phyloP scores from a whole-genome alignment of 2,329 filamentous ascomycete species.

The Aspergillus piperis region DNA sequence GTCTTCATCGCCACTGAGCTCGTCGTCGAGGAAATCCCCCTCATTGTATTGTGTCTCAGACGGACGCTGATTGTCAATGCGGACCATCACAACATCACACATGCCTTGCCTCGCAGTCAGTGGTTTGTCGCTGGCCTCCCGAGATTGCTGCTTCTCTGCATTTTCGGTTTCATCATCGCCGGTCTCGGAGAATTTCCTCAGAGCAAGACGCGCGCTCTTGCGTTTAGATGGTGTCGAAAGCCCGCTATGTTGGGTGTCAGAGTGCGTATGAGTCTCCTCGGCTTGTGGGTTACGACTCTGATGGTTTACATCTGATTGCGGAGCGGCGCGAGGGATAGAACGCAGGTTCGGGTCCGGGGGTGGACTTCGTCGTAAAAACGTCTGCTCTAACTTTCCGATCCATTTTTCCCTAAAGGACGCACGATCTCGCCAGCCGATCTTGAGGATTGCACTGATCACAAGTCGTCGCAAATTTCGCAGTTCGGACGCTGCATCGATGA shows the following conservation, averaged over 20 bases:
- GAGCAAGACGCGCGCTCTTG: slow-evolving; percentile 42
- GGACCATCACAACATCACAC: slow-evolving; percentile 60
- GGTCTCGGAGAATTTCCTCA: slow-evolving; percentile 28
- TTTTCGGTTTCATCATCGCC: slow-evolving; percentile 23
- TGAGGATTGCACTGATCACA: slow-evolving; percentile 73
- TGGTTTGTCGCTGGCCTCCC: slow-evolving; percentile 15
- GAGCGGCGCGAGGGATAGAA: slow-evolving; percentile 23
- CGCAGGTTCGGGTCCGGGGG: slow-evolving; percentile 34
- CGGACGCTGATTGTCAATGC: slow-evolving; percentile 64
- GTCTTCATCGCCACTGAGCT: slow-evolving; percentile 63
- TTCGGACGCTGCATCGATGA: slow-evolving; percentile 69
- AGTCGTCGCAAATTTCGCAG: slow-evolving; percentile 70
- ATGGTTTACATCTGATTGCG: slow-evolving; percentile 6
- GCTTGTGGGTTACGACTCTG: background rate
- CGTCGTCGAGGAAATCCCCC: slow-evolving; percentile 61
- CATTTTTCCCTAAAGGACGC: slow-evolving; percentile 77
- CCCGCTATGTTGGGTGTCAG: slow-evolving; percentile 19
- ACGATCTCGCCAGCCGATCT: slow-evolving; percentile 77
- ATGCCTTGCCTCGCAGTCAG: slow-evolving; percentile 53
- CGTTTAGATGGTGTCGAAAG: slow-evolving; percentile 34
- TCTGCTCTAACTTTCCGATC: slow-evolving; percentile 66
- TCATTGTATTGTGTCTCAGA: slow-evolving; percentile 60
- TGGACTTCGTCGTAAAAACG: slow-evolving; percentile 42
- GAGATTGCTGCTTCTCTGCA: slow-evolving; percentile 8
- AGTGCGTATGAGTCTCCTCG: slow-evolving; percentile 13